Evolutionary conservation across 495 filamentous ascomycete species (phyloP).

Genomic region (Aspergillus kassunensis): DNA sequence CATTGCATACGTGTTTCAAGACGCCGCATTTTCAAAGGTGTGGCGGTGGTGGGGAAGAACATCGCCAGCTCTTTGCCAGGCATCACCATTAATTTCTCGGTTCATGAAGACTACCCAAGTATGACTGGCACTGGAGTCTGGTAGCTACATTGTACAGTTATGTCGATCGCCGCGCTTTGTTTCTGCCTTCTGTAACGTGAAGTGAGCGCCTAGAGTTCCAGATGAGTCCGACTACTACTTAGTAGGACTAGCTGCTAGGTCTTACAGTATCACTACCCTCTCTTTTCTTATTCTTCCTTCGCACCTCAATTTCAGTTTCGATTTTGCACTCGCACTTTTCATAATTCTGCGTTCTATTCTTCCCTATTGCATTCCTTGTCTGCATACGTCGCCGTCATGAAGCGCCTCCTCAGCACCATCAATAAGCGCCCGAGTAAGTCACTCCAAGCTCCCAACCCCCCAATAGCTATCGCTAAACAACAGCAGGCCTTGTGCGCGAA

Average conservation of each 20-base stretch:
- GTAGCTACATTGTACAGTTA: too few species aligned
- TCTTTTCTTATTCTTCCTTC: not conserved
- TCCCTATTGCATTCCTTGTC: not conserved
- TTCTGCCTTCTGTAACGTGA: constrained; percentile 9
- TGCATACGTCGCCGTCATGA: constrained; percentile 28
- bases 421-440: constrained; percentile 30
- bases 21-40: not conserved
- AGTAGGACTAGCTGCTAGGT: constrained; percentile 10
- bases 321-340: too few species aligned
- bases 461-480: constrained; percentile 2
- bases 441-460: not conserved
- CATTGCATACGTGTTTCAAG: constrained; percentile 10
- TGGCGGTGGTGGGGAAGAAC: constrained; percentile 5
- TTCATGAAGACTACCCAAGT: not conserved
- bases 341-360: too few species aligned
- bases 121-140: not conserved
- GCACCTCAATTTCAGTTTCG: too few species aligned
- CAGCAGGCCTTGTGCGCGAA: constrained; percentile 22
- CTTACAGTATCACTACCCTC: not conserved
- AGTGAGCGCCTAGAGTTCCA: not conserved
- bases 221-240: not conserved
- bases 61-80: constrained; percentile 2
- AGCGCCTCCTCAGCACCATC: constrained; percentile 38
- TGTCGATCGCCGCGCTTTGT: not conserved
- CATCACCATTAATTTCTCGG: constrained; percentile 11